These are phyloP conservation scores for Amborella trichopoda DNA, from an alignment of 164 flowering plant species.

Conservation along the genomic window DNA sequence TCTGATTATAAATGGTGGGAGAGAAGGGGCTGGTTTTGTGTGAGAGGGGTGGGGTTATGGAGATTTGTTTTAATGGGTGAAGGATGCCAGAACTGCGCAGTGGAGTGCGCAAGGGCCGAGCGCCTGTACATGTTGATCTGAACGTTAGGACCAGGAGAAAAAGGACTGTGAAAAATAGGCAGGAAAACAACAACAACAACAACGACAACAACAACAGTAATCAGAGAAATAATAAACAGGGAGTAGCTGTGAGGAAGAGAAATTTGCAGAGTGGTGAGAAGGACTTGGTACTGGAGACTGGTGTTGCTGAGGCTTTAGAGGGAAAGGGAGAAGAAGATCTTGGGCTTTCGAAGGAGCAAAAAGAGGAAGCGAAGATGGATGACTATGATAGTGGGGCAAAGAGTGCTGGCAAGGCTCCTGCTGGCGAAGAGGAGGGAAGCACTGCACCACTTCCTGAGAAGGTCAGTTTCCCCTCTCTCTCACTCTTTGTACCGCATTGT, in stretches of 20 bases:
- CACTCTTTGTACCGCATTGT: not conserved
- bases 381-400: constrained; percentile 47
- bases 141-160: constrained; percentile 7
- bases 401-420: constrained; percentile 42
- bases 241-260: constrained; percentile 4
- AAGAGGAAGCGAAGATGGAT: constrained; percentile 42
- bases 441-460: constrained; percentile 73
- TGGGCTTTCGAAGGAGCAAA: constrained; percentile 10
- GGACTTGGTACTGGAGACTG: constrained; percentile 12
- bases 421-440: constrained; percentile 64
- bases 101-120: constrained; percentile 41
- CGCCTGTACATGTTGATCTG: constrained; percentile 6
- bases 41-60: constrained; percentile 2
- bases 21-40: not conserved
- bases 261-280: constrained; percentile 7
- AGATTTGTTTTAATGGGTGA: constrained; percentile 31
- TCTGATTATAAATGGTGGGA: not conserved
- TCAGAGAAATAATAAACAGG: constrained; percentile 9
- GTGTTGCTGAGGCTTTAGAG: constrained; percentile 7
- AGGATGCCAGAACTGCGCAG: constrained; percentile 65
- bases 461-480: constrained; percentile 24
- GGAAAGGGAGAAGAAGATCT: constrained; percentile 2
- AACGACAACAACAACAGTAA: constrained; percentile 9
- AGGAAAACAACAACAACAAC: constrained; percentile 1
- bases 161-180: constrained; percentile 12